Conservation (phyloP, 2,329 filamentous ascomycete genomes). For the Graphilbum sp. region DNA sequence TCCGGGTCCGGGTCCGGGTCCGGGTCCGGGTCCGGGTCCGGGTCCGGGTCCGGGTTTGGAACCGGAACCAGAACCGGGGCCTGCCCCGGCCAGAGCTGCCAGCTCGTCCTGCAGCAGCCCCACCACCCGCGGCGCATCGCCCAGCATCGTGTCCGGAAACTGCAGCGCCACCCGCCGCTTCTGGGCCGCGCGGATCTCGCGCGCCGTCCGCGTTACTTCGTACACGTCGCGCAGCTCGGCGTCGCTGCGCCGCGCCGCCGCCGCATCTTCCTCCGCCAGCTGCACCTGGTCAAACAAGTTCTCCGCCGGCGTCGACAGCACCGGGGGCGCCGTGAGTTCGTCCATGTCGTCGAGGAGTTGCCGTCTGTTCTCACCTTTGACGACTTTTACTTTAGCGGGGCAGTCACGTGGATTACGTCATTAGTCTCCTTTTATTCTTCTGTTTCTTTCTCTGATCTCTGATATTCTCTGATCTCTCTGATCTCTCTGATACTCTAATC, state of each 20-base stretch:
- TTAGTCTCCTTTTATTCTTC: too few species aligned
- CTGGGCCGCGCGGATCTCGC: slow-evolving; percentile 53
- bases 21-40: too few species aligned
- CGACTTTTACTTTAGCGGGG: too few species aligned
- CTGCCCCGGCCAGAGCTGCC: slow-evolving; percentile 4
- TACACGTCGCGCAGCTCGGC: slow-evolving; percentile 63
- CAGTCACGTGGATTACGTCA: too few species aligned
- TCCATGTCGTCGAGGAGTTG: slow-evolving; percentile 29
- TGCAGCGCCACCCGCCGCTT: slow-evolving; percentile 78
- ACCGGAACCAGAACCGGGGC: too few species aligned
- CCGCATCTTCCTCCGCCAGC: slow-evolving; percentile 13
- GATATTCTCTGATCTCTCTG: too few species aligned
- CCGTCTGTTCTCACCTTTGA: neutral
- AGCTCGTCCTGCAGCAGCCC: slow-evolving; percentile 35
- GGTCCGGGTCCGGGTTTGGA: too few species aligned
- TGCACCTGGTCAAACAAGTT: slow-evolving; percentile 37
- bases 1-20: too few species aligned
- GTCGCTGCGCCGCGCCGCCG: slow-evolving; percentile 28
- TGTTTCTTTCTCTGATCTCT: too few species aligned
- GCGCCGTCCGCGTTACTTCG: slow-evolving; percentile 66
- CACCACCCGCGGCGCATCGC: slow-evolving; percentile 68
- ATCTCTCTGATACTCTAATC: too few species aligned
- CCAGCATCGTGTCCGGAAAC: slow-evolving; percentile 85
- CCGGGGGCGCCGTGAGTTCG: slow-evolving; percentile 35
- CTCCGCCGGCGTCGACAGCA: slow-evolving; percentile 48